Base-by-base conservation (phyloP, 2,329 filamentous ascomycete genomes). In the Chaetomium olivaceum region DNA sequence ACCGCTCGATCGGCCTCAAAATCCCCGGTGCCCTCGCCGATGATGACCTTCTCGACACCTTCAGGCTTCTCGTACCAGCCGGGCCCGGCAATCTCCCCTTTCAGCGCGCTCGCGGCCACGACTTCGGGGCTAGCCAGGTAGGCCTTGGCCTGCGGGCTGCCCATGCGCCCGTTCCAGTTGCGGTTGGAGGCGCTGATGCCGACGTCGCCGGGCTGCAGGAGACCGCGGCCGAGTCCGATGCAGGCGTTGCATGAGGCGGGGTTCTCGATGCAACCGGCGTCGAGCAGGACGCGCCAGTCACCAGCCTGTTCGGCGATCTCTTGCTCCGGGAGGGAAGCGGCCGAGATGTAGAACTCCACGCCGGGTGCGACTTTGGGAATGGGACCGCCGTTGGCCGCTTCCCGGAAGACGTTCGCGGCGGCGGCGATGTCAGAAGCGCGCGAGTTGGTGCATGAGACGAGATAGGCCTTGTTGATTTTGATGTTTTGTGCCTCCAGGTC, bases 131-230 rank as follows among this genome's bases (percentile, higher is more conserved):
- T 94, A 6, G 89, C 91, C 0, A 97, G 87, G 75, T 97, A 97
- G 0, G 92, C 92, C 73, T 92, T 88, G 0, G 92, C 91, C 5
- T 91, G n/a, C 87, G 2, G 85, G 87, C 16, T 85, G 89, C 3
- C 93, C 93, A 97, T 96, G 2, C 93, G 87, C 0, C 93, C 93
- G 77, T 93, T 93, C 82, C 93, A 97, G 77, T 97, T 97, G 12
- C 93, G 84, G 80, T 97, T 97, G 60, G 84, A 88, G 0, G 92
- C 91, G 67, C 84, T 89, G 71, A 97, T 93, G 25, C 93, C 93
- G 11, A 93, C 88, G 79, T 97, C 93, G n/a, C 91, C 92, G 1
- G 86, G 84, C 76, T 97, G 89, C 0, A 97, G 83, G 0, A 97
- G 82, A 97, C 79, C 2, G 94, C 94, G 72, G 0, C 78, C 70